Base-by-base conservation (phyloP, 2,329 filamentous ascomycete genomes). In the Paraphoma chrysanthemicola region DNA sequence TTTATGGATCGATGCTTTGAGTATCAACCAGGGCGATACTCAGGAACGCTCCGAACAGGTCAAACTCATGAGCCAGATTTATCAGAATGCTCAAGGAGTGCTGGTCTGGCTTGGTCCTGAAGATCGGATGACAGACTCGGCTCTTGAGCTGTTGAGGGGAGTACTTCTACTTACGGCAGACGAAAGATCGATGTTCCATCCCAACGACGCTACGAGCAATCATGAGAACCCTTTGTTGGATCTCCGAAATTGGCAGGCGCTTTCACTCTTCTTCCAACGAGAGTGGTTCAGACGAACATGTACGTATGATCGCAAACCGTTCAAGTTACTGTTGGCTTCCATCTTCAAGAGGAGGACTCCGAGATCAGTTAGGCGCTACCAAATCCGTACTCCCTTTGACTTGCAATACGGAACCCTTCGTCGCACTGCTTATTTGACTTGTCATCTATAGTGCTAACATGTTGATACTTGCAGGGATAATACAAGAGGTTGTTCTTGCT, bases 1-100 rank as follows among this genome's bases (percentile, higher is more conserved):
- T 30, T 16, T 59, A 4, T 66, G 60, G 60, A 59, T 66, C 4
- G 64, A 64, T 42, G 57, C 62, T 10, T 30, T 66, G 4, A 56
- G 46, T 38, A 68, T 52, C n/a, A 41, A 52, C 10, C 50, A 52
- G 18, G 28, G 17, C 9, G 45, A 59, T 29, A 18, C 51, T 2
- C n/a, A 49, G 7, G 55, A 61, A 23, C 53, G 60, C n/a, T 38
- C 39, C 18, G 29, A 44, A 10, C 57, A 61, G 36, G 60, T 63
- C 11, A 38, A 30, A 11, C 42, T 55, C 11, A 63, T 61, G 60
- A 23, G 45, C 11, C 7, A 39, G 6, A 63, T 63, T n/a, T 63
- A 63, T 29, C 43, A 50, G 14, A 31, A 30, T 5, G 60, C 60
- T 5, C 8, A 18, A 5, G 16, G 17, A 6, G 55, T 61, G 12